phyloP scores from a whole-genome alignment of 169 alveolate genomes.

The Eimeria tenella region DNA sequence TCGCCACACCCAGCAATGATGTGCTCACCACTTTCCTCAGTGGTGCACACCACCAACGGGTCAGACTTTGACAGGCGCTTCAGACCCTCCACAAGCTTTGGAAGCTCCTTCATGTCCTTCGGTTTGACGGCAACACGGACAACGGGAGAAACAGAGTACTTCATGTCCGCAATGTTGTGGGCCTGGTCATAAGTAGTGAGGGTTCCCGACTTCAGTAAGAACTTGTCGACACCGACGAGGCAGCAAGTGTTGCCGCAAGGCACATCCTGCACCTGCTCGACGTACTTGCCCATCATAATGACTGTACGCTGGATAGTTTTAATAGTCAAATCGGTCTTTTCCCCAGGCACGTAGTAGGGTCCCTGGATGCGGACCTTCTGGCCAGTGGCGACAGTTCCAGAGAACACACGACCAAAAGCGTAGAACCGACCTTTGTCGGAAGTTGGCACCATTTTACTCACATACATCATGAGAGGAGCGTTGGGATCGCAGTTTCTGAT shows the following conservation, averaged over 20 bases:
- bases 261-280: conserved; percentile 97
- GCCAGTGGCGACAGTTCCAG: conserved; percentile 99
- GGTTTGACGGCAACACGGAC: conserved; percentile 99
- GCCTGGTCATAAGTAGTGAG: conserved; percentile 98
- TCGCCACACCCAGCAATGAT: conserved; percentile 99
- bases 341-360: conserved; percentile 99
- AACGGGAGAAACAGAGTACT: conserved; percentile 99
- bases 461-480: conserved; percentile 99
- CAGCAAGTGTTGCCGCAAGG: conserved; percentile 99
- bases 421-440: conserved; percentile 99
- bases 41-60: conserved; percentile 98
- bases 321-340: conserved; percentile 96
- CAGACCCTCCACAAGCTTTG: conserved; percentile 99
- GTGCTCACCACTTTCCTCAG: conserved; percentile 99
- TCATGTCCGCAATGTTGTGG: conserved; percentile 98
- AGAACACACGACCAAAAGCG: conserved; percentile 99
- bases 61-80: conserved; percentile 98
- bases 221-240: conserved; percentile 99
- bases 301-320: conserved; percentile 99
- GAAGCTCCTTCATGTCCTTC: conserved; percentile 98
- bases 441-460: conserved; percentile 99
- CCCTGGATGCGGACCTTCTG: conserved; percentile 98
- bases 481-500: conserved; percentile 98
- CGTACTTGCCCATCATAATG: conserved; percentile 98
- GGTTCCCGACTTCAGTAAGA: conserved; percentile 98